Conservation (phyloP, 2,329 filamentous ascomycete species). For the Colletotrichum musicola region DNA sequence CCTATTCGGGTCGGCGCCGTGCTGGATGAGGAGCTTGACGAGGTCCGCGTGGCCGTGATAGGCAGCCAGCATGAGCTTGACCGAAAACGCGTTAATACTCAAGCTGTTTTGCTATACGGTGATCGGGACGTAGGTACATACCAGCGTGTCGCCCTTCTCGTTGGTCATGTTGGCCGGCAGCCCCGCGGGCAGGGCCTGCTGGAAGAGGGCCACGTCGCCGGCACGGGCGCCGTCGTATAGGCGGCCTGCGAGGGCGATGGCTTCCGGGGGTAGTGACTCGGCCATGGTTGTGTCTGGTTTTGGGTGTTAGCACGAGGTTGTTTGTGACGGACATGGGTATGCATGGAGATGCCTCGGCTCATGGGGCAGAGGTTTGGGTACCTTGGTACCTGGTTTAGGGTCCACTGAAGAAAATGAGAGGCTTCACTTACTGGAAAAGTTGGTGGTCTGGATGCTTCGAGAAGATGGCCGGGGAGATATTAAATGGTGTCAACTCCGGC, state of each 20-base stretch:
- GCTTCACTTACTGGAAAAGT: too few relatives aligned
- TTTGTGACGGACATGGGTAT: not conserved
- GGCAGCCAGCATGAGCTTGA: slow-evolving; percentile 77
- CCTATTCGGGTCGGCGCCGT: slow-evolving; percentile 75
- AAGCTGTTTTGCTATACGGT: too few relatives aligned
- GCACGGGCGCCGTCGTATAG: slow-evolving; percentile 76
- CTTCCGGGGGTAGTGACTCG: slow-evolving; percentile 68
- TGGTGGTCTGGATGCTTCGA: too few relatives aligned
- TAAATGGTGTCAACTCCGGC: too few relatives aligned
- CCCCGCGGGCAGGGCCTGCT: slow-evolving; percentile 73
- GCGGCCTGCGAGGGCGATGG: slow-evolving; percentile 73
- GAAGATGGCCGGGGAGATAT: too few relatives aligned
- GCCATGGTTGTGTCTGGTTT: slow-evolving; percentile 5
- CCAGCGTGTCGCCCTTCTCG: slow-evolving; percentile 78
- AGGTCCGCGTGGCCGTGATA: slow-evolving; percentile 76
- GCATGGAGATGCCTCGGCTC: not conserved
- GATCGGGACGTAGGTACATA: slow-evolving; percentile 47
- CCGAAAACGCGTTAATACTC: too few relatives aligned
- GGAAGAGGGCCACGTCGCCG: slow-evolving; percentile 70
- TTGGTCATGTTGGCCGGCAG: slow-evolving; percentile 79
- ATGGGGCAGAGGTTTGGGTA: too few relatives aligned
- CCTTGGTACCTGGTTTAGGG: too few relatives aligned
- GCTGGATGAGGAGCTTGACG: slow-evolving; percentile 69
- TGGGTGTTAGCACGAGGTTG: not conserved
- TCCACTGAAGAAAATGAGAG: too few relatives aligned